phyloP scores from a whole-genome alignment of 129 eudicot genomes.

The Flaveria sonorensis region DNA sequence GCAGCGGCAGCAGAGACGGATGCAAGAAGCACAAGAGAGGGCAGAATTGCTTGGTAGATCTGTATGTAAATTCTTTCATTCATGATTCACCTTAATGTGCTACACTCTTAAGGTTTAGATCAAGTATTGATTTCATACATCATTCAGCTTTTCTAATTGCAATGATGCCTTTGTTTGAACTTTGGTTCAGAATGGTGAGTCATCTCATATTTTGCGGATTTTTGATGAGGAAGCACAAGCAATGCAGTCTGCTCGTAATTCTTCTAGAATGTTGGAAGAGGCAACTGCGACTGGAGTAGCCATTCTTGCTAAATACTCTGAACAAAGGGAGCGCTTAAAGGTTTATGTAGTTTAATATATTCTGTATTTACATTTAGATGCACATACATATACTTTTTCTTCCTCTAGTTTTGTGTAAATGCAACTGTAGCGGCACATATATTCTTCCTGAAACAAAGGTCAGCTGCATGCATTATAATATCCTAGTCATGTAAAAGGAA shows the following conservation, averaged over 20 bases:
- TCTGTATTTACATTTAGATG: conserved; percentile 2
- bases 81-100: background rate
- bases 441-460: conserved; percentile 10
- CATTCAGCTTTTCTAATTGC: conserved; percentile 2
- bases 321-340: conserved; percentile 92
- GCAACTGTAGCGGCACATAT: background rate
- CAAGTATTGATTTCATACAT: conserved; percentile 1
- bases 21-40: conserved; percentile 91
- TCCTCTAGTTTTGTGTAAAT: background rate
- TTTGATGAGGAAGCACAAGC: conserved; percentile 99
- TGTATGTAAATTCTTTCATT: conserved; percentile 45
- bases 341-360: conserved; percentile 32
- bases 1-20: conserved; percentile 67
- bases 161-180: conserved; percentile 19
- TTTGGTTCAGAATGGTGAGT: conserved; percentile 73
- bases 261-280: conserved; percentile 45
- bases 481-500: background rate
- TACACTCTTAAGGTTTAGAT: conserved; percentile 17
- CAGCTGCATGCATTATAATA: conserved; percentile 10
- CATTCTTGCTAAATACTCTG: conserved; percentile 84
- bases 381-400: background rate
- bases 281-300: conserved; percentile 64
- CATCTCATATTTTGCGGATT: conserved; percentile 84
- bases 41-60: conserved; percentile 94
- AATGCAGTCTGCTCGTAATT: conserved; percentile 84